These are phyloP conservation scores for Haematococcus sp. DNA, from an alignment of 139 green algal species.

Conservation along the genomic window DNA sequence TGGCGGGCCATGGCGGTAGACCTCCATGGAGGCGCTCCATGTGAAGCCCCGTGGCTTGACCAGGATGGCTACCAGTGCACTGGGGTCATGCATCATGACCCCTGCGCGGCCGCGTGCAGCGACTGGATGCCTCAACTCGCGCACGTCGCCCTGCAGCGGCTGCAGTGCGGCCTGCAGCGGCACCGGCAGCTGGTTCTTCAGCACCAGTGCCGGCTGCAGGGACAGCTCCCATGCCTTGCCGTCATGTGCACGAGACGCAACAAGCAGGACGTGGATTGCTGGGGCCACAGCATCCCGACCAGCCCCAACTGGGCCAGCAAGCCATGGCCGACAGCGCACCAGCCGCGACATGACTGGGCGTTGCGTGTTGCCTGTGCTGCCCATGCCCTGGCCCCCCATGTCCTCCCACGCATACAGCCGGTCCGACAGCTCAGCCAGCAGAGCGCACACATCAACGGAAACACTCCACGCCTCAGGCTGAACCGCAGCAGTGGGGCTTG, in stretches of 20 bases:
- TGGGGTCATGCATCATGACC: slow-evolving; percentile 8
- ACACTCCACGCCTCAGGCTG: background rate
- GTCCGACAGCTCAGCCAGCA: slow-evolving; percentile 1
- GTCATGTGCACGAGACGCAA: background rate
- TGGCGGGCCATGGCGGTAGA: background rate
- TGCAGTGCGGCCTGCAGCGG: slow-evolving; percentile 9
- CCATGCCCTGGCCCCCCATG: no score
- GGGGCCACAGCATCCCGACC: background rate
- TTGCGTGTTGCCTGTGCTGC: no score
- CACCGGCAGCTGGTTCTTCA: slow-evolving; percentile 4
- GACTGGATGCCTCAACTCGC: background rate
- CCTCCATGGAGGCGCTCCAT: slow-evolving; percentile 5
- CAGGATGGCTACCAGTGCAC: background rate
- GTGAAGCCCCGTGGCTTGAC: slow-evolving; percentile 6
- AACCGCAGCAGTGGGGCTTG: background rate
- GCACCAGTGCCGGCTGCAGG: background rate
- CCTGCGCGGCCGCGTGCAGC: background rate
- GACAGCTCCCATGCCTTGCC: slow-evolving; percentile 1
- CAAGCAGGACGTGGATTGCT: background rate
- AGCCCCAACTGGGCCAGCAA: background rate
- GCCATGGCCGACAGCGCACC: background rate
- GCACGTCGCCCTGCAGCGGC: background rate
- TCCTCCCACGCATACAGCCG: background rate
- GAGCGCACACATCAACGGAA: background rate
- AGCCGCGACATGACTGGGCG: background rate